Conservation (phyloP, 129 eudicot species). For the Oenanthe sinensis region DNA sequence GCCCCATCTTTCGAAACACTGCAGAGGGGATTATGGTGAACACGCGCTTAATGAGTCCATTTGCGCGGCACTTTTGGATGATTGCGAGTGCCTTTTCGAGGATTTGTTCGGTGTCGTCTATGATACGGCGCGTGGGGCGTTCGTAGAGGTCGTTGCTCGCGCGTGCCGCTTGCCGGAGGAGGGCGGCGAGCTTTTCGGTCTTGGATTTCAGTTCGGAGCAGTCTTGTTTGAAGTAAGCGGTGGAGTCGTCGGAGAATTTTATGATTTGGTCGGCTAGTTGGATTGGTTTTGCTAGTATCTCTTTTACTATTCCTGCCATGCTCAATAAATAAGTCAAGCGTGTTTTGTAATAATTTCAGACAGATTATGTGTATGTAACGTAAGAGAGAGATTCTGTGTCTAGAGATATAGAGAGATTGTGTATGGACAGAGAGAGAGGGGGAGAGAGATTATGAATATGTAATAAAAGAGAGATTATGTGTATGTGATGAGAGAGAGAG, state of each 20-base stretch:
- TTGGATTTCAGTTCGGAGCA: conserved; percentile 2
- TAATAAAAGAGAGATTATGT: too few species aligned
- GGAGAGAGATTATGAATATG: too few species aligned
- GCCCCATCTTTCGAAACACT: not conserved
- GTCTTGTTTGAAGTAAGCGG: not conserved
- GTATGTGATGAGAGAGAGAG: too few species aligned
- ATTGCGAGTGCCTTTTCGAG: not conserved
- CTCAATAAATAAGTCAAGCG: not conserved
- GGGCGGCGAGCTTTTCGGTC: conserved; percentile 1
- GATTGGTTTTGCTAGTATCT: not conserved
- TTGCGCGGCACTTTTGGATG: not conserved
- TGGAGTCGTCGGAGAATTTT: not conserved
- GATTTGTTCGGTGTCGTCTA: not conserved
- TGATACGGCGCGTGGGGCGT: conserved; percentile 4
- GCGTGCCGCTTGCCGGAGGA: not conserved
- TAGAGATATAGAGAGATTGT: too few species aligned
- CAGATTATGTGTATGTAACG: too few species aligned
- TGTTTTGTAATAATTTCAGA: too few species aligned
- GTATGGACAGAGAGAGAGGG: too few species aligned
- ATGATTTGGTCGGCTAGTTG: not conserved
- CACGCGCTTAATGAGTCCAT: not conserved
- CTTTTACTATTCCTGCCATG: conserved; percentile 1
- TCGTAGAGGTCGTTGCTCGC: not conserved
- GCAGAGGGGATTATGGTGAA: not conserved
- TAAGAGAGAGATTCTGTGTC: too few species aligned